Evolutionary conservation across 176 grass and related monocot species (phyloP).

Genomic region (Paspalum notatum): DNA sequence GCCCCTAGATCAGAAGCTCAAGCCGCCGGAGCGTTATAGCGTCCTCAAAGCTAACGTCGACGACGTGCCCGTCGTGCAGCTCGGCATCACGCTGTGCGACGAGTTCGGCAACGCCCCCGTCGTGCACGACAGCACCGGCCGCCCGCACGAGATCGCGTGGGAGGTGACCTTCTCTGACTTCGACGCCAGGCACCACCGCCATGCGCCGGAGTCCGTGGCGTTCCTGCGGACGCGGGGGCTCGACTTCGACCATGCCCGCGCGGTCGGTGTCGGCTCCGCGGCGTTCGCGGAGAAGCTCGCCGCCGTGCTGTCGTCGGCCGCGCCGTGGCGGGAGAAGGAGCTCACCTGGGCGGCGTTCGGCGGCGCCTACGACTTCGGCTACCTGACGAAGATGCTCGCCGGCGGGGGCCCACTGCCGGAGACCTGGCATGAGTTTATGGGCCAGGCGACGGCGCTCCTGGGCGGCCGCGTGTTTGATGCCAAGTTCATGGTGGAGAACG

Average conservation of each 20-base stretch:
- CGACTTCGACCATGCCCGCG: neutral
- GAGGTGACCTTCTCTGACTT: neutral
- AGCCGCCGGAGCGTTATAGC: neutral
- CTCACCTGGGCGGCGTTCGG: neutral
- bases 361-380: neutral
- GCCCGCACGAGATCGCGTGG: neutral
- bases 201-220: neutral
- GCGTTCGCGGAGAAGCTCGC: neutral
- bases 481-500: constrained; percentile 1
- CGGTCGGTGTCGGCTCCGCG: neutral
- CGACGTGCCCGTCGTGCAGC: neutral
- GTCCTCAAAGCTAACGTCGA: neutral
- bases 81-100: neutral
- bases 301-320: neutral
- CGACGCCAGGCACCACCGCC: neutral
- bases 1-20: no score
- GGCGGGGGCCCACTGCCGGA: neutral
- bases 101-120: neutral
- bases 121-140: no score
- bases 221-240: neutral
- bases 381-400: neutral
- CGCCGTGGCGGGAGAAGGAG: neutral
- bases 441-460: neutral
- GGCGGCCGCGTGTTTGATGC: neutral
- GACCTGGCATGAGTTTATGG: neutral